Conservation (phyloP, 2,329 filamentous ascomycete genomes). For the Epichloe sp. region DNA sequence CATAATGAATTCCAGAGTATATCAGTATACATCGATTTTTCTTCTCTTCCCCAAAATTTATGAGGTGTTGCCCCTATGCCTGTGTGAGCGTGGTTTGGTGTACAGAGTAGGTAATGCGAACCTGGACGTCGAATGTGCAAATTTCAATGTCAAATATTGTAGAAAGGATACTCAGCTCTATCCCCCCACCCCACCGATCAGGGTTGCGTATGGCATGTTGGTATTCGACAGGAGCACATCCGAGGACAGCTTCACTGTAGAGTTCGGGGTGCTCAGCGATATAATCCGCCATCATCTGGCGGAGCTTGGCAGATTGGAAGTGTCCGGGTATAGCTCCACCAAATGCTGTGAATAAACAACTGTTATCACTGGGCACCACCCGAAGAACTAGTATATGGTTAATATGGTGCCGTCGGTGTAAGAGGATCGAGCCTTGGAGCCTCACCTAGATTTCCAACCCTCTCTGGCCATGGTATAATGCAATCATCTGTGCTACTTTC, state of each 20-base stretch:
- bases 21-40: constrained; percentile 63
- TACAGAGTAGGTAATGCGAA: constrained; percentile 6
- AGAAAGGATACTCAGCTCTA: constrained; percentile 76
- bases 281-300: constrained; percentile 62
- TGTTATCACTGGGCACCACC: constrained; percentile 95
- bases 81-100: neutral
- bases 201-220: constrained; percentile 68
- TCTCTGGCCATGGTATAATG: constrained; percentile 34
- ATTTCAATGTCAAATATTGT: constrained; percentile 79
- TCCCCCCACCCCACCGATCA: constrained; percentile 86
- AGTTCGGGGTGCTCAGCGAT: constrained; percentile 61
- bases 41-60: constrained; percentile 64
- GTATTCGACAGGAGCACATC: constrained; percentile 59
- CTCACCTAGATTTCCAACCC: constrained; percentile 37
- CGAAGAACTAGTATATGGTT: constrained; percentile 47
- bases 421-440: neutral
- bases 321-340: constrained; percentile 58
- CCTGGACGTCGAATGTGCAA: constrained; percentile 67
- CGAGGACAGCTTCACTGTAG: constrained; percentile 67
- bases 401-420: neutral
- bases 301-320: constrained; percentile 41
- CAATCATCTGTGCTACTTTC: constrained; percentile 17
- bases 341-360: constrained; percentile 84
- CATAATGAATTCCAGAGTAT: constrained; percentile 90
- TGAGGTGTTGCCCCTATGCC: constrained; percentile 20